These are phyloP conservation scores for Pelargonium nanum DNA, from an alignment of 345 rosid genomes.

Conservation along the genomic window DNA sequence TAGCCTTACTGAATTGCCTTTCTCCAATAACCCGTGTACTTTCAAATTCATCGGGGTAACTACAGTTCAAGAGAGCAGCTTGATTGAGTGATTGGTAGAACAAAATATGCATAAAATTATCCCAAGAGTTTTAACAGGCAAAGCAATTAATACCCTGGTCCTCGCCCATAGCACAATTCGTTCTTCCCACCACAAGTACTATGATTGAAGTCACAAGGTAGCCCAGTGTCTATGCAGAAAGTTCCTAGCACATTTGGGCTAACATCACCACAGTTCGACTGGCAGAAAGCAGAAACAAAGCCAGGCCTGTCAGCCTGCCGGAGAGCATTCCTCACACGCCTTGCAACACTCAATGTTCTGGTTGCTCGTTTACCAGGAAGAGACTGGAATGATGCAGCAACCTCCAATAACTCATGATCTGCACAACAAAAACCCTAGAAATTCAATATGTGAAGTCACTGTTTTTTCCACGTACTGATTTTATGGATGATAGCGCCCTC, in stretches of 20 bases:
- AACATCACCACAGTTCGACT: constrained; percentile 94
- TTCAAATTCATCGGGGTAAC: constrained; percentile 94
- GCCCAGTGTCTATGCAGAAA: constrained; percentile 79
- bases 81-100: constrained; percentile 7
- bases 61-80: constrained; percentile 15
- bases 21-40: constrained; percentile 90
- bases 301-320: constrained; percentile 73
- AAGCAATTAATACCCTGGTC: constrained; percentile 69
- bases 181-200: constrained; percentile 96
- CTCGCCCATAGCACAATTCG: constrained; percentile 85
- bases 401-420: constrained; percentile 81
- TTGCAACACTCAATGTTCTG: constrained; percentile 49
- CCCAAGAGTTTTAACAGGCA: not conserved
- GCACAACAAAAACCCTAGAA: constrained; percentile 12
- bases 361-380: constrained; percentile 63
- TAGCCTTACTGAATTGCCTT: constrained; percentile 74
- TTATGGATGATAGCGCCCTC: not conserved
- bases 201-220: constrained; percentile 96
- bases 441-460: not conserved
- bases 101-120: constrained; percentile 10
- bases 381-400: constrained; percentile 80
- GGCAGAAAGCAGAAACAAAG: constrained; percentile 97
- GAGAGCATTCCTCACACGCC: constrained; percentile 70
- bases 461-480: not conserved
- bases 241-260: constrained; percentile 97